Percentiles rank a stretch among this genome's conserved stretches.
phyloP scores from a whole-genome alignment of 148 eudicot genomes.

The Fallopia convolvulus region DNA sequence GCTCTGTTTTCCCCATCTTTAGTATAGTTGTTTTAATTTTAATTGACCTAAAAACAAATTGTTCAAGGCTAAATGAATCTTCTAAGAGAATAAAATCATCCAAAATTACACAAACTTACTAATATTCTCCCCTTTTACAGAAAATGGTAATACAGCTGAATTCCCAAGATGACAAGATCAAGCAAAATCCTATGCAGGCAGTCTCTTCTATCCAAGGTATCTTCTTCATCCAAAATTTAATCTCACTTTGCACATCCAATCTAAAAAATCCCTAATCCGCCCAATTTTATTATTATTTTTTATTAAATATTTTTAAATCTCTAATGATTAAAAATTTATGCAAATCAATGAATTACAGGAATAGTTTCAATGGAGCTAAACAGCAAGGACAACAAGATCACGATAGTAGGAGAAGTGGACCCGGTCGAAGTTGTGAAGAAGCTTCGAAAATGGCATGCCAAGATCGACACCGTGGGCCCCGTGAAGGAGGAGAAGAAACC shows the following conservation, averaged over 20 bases:
- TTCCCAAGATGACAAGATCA: conserved; percentile 22
- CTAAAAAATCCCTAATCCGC: neutral
- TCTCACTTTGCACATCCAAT: neutral
- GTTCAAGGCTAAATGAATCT: neutral
- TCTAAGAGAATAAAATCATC: neutral
- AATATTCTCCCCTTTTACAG: conserved; percentile 14
- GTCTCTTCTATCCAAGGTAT: neutral
- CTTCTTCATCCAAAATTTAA: neutral
- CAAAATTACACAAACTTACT: neutral
- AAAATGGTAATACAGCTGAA: conserved; percentile 32
- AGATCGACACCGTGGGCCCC: neutral
- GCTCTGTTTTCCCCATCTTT: too few relatives aligned
- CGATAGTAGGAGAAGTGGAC: neutral
- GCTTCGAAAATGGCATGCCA: neutral
- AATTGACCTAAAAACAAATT: too few relatives aligned
- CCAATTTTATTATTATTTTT: too few relatives aligned
- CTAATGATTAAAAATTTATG: neutral
- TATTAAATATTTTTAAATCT: too few relatives aligned
- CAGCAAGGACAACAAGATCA: neutral
- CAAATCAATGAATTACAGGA: neutral
- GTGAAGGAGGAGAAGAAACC: conserved; percentile 5
- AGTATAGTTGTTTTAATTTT: too few relatives aligned
- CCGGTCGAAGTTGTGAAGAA: neutral
- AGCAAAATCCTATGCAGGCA: conserved; percentile 27
- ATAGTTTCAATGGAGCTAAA: neutral